Evolutionary conservation across 768 basidiomycete genomes (phyloP), one percentile per base, ranked within the genome.

Genomic region (Leccinum variicolor): DNA sequence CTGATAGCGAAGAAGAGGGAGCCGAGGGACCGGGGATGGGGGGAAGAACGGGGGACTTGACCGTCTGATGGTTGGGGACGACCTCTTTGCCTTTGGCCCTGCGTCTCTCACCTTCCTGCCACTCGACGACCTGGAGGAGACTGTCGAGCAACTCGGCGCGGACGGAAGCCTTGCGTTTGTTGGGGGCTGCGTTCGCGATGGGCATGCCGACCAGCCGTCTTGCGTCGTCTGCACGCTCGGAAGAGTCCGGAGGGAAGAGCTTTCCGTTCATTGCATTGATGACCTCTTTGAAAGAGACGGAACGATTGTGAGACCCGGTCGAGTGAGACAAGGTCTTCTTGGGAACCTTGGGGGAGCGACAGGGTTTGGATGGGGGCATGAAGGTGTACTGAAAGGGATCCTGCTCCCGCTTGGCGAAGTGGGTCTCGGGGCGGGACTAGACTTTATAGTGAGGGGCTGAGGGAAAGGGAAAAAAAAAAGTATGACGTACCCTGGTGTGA

Each of bases 271-370:
- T 85, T 66, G 80, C 79, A 47, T 66, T 66, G 46, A 84, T 69
- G 51, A 87, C 84, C 34, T 84, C 82, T 50, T 76, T 75, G 68
- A 87, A 86, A 1, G 81, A 69, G 11, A 87, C 78, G 7, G 76
- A 63, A 21, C 75, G 74, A 21, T 75, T 68, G 10, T 34, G 60
- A 36, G 52, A 59, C 4, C 55, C 62, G 23, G 69, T 23, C 1
- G 68, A 58, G 25, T 47, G 50, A 3, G 46, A 8, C 21, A 48
- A 25, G 17, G 28, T 7, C 46, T 59, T 61, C 52, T 62, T 66
- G 43, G 41, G 15, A 3, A 59, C 8, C 28, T 58, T 51, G 59
- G 71, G 33, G 4, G 58, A 53, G 61, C 65, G 62, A 60, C 54
- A 56, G 47, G 54, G 59, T 50, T 53, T 64, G 55, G 59, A 62